Base-by-base conservation (phyloP, 306 rosid species). In the Vicia faba region DNA sequence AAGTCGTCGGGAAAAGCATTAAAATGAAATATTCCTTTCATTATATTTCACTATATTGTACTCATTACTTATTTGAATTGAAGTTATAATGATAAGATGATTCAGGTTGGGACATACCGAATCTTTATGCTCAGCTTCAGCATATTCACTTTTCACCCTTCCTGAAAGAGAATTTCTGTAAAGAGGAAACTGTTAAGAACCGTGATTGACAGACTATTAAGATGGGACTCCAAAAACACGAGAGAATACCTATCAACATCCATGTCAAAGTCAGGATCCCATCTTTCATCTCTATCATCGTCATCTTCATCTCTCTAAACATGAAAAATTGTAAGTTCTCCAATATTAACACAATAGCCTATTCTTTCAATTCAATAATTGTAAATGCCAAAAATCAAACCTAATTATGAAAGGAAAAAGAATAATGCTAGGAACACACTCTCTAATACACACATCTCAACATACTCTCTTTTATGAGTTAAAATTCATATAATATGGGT, bases 191-290 rank as follows among this genome's bases (percentile, higher is more conserved):
- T 13, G 61, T 72, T 48, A 76, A 38, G 61, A 68, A 23, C 78
- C 76, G 56, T 33, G 50, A 55, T 58, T 58, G 31, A 75, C 49
- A 43, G 50, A 59, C 8, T 19, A 29, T 10, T 44, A 39, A 50
- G 66, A 79, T 6, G 48, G 58, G 39, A 51, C 45, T 39, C 29
- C 36, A 40, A 12, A 61, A 73, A 25, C 69, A 72, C 40, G 6
- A 62, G 36, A 76, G 13, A 13, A 39, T 81, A 81, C 85, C 82
- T 61, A 50, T 81, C 64, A 58, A 58, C 69, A 44, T 74, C 80
- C 76, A 48, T 64, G 41, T 77, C 82, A 69, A 71, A 81, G 69
- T 81, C 77, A 29, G 78, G 82, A 59, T 53, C 80, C 85, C 80
- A 74, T 53, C 75, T 57, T 59, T 70, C 76, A 69, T 81, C 85